Conservation (phyloP, 768 basidiomycete genomes). For the Hygrophorus pudorinus region DNA sequence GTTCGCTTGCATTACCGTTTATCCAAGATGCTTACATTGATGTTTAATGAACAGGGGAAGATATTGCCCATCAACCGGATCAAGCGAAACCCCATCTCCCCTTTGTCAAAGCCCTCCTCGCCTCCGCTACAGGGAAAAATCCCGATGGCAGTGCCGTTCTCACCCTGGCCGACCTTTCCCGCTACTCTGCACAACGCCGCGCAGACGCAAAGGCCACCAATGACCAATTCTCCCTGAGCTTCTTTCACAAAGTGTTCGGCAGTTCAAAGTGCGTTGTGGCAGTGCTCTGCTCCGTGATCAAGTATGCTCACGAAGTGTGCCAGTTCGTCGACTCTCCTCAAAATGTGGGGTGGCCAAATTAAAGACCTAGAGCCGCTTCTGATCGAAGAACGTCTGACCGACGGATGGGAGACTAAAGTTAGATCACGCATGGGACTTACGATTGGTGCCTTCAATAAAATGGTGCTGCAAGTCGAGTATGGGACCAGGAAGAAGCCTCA, state of each 20-base stretch:
- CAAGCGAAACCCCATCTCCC: constrained; percentile 42
- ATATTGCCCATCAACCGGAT: constrained; percentile 32
- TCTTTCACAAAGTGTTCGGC: constrained; percentile 51
- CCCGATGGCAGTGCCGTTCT: constrained; percentile 34
- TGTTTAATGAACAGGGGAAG: constrained; percentile 37
- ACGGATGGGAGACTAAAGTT: constrained; percentile 59
- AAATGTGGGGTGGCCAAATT: constrained; percentile 56
- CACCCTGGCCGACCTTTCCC: constrained; percentile 50
- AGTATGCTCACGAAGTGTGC: constrained; percentile 1
- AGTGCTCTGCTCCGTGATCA: background rate
- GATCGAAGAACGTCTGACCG: constrained; percentile 60
- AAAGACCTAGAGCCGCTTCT: constrained; percentile 45
- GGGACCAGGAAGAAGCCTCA: constrained; percentile 24
- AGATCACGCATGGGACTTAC: constrained; percentile 52
- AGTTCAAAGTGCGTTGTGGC: constrained; percentile 50
- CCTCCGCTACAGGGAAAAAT: constrained; percentile 49
- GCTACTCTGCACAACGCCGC: constrained; percentile 49
- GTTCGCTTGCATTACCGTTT: constrained; percentile 6
- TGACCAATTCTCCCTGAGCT: constrained; percentile 40
- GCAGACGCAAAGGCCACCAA: constrained; percentile 44
- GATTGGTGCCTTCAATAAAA: constrained; percentile 41
- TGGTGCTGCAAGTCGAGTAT: constrained; percentile 31
- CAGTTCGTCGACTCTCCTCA: constrained; percentile 54
- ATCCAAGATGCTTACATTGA: constrained; percentile 28
- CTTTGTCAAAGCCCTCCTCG: constrained; percentile 47